These are phyloP conservation scores for Claviceps quebecensis DNA, from an alignment of 2,329 filamentous ascomycete species.

Conservation along the genomic window DNA sequence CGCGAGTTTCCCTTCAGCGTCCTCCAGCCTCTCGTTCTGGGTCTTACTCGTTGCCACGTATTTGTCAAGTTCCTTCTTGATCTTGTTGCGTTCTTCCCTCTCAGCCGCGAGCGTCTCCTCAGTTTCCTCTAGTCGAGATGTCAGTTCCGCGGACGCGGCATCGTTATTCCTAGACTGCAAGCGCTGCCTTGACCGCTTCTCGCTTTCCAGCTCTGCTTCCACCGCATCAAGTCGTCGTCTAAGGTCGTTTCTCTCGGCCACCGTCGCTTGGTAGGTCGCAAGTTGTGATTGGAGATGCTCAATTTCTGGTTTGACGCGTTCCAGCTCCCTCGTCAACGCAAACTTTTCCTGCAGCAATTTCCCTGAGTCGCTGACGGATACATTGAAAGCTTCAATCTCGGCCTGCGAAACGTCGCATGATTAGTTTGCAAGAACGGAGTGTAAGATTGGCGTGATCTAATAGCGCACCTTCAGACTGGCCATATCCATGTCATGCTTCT, in stretches of 20 bases:
- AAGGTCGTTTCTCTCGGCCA: slow-evolving; percentile 67
- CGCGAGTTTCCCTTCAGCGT: slow-evolving; percentile 12
- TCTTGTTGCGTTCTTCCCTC: slow-evolving; percentile 32
- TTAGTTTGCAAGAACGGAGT: neutral
- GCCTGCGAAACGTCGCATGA: slow-evolving; percentile 31
- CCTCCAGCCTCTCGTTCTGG: slow-evolving; percentile 51
- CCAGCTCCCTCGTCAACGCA: slow-evolving; percentile 36
- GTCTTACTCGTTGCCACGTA: slow-evolving; percentile 46
- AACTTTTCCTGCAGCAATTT: slow-evolving; percentile 51
- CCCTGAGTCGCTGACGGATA: slow-evolving; percentile 52
- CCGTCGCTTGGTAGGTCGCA: slow-evolving; percentile 47
- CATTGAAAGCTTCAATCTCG: slow-evolving; percentile 56
- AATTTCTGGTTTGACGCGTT: slow-evolving; percentile 38
- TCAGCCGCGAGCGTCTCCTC: slow-evolving; percentile 25
- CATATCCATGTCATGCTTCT: slow-evolving; percentile 34
- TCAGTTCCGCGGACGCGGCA: slow-evolving; percentile 28
- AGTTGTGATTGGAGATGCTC: slow-evolving; percentile 43
- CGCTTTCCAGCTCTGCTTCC: slow-evolving; percentile 71
- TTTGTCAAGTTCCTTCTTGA: slow-evolving; percentile 33
- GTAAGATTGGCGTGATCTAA: too few relatives aligned
- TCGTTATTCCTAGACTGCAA: slow-evolving; percentile 19
- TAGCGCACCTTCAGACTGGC: slow-evolving; percentile 30
- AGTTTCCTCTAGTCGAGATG: slow-evolving; percentile 20
- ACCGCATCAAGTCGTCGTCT: slow-evolving; percentile 64
- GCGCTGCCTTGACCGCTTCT: slow-evolving; percentile 34